Percentiles rank a stretch among this genome's conserved stretches.
Evolutionary conservation across 345 rosid genomes (phyloP).

Genomic region (Barbarea vulgaris): DNA sequence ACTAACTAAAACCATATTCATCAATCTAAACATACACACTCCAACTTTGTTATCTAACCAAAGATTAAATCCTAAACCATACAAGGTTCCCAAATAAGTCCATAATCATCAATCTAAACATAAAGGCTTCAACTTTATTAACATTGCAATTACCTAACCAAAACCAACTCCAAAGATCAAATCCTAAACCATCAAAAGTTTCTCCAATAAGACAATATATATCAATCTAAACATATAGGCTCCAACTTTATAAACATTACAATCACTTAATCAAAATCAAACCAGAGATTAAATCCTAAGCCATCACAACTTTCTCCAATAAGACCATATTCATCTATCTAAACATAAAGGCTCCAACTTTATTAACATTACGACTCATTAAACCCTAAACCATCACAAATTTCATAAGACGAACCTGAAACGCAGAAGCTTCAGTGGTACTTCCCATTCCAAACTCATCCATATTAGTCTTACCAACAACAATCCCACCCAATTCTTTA

Average conservation of each 20-base stretch:
- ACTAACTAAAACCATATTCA: background rate
- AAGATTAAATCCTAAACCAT: background rate
- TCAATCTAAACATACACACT: background rate
- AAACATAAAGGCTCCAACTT: background rate
- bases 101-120: background rate
- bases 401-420: slow-evolving; percentile 54
- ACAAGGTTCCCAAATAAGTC: background rate
- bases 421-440: slow-evolving; percentile 84
- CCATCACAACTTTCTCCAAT: background rate
- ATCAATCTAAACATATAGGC: background rate
- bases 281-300: background rate
- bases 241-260: background rate
- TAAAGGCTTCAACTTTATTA: background rate
- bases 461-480: slow-evolving; percentile 88
- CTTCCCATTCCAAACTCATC: slow-evolving; percentile 98
- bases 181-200: background rate
- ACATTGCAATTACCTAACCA: background rate
- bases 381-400: background rate
- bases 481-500: slow-evolving; percentile 71
- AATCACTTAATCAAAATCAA: background rate
- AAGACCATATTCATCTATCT: background rate
- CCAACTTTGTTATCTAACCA: background rate
- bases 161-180: background rate
- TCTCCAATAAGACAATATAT: background rate
- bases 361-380: background rate